Base-by-base conservation (phyloP, 1,139 yeast genomes). In the Hemisphaericaspora lyxosophila region DNA sequence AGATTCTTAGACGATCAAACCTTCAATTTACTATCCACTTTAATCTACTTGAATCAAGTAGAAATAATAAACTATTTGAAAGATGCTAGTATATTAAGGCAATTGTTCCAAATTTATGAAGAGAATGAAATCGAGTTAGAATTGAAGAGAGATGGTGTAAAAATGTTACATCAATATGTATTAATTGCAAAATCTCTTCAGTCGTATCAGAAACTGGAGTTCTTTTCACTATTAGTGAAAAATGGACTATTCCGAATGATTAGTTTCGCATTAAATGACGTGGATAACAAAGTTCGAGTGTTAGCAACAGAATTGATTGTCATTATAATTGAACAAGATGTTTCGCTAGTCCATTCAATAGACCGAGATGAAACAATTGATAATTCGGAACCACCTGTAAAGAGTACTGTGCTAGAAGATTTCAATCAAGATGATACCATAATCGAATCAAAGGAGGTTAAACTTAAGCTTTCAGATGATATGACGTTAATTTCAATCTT, bases 241-340 rank as follows among this genome's bases (percentile, higher is more conserved):
- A 73, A 70, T 38, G 97, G 97, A 0, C 64, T 92, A 20, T 78
- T 87, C 49, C 72, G 73, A 45, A 77, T 87, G 62, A 68, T 92
- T 16, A 74, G 75, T 36, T 88, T 80, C 67, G 94, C 96, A 0
- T 69, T 89, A 37, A 67, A 68, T 24, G 83, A 80, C 48, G 42
- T 53, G 0, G 70, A 70, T n/a, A 60, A 67, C 17, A 63, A 72
- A 17, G 72, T 80, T 11, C 67, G 94, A 42, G 80, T 82, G 2
- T 58, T 87, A 25, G 95, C 96, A 0, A 84, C 95, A 0, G 97
- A 92, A 54, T 65, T 89, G 9, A 75, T 92, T 23, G 84, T 87
- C 8, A 70, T 88, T 1, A 82, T 89, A 7, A 82, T 90, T 26
- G 97, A 90, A 46, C 90, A 86, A 50, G 97, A 89, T 54, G 83